These are phyloP conservation scores for Salvia sclarea DNA, from an alignment of 305 asterid species.

Conservation along the genomic window DNA sequence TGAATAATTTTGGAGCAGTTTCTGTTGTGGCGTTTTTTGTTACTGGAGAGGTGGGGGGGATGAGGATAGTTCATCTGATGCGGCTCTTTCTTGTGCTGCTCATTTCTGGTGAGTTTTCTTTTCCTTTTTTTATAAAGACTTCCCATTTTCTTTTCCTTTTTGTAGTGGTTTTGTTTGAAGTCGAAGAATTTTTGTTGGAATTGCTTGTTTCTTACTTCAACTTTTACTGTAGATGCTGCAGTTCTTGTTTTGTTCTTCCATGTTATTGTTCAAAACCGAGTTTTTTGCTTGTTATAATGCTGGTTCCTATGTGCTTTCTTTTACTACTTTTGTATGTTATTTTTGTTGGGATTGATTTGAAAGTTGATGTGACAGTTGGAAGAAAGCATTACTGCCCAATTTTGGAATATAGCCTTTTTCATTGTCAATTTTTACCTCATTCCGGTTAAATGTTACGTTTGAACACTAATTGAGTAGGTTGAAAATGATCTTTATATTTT, in stretches of 20 bases:
- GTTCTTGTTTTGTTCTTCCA: slow-evolving; percentile 12
- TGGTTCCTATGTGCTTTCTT: slow-evolving; percentile 10
- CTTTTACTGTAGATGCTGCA: not conserved
- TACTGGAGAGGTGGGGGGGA: slow-evolving; percentile 34
- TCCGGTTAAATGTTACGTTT: slow-evolving; percentile 8
- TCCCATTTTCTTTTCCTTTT: not conserved
- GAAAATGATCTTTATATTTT: slow-evolving; percentile 11
- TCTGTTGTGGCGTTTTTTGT: slow-evolving; percentile 24
- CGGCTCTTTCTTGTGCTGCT: slow-evolving; percentile 50
- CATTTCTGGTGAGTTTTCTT: slow-evolving; percentile 54
- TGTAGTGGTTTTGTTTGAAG: slow-evolving; percentile 22
- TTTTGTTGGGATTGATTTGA: slow-evolving; percentile 15
- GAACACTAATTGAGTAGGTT: slow-evolving; percentile 1
- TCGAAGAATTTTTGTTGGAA: slow-evolving; percentile 14
- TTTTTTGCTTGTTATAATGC: not conserved
- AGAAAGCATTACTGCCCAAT: slow-evolving; percentile 6
- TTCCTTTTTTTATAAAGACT: slow-evolving; percentile 9
- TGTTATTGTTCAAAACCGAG: not conserved
- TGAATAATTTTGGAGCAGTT: slow-evolving; percentile 14
- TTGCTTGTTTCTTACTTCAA: slow-evolving; percentile 1
- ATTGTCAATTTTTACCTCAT: not conserved
- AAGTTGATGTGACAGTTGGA: not conserved
- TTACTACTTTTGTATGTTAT: slow-evolving; percentile 2
- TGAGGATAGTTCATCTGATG: slow-evolving; percentile 41
- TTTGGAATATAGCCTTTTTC: not conserved